These are phyloP conservation scores for Podila minutissima DNA, from an alignment of 192 early-diverging fungal species.

Conservation along the genomic window DNA sequence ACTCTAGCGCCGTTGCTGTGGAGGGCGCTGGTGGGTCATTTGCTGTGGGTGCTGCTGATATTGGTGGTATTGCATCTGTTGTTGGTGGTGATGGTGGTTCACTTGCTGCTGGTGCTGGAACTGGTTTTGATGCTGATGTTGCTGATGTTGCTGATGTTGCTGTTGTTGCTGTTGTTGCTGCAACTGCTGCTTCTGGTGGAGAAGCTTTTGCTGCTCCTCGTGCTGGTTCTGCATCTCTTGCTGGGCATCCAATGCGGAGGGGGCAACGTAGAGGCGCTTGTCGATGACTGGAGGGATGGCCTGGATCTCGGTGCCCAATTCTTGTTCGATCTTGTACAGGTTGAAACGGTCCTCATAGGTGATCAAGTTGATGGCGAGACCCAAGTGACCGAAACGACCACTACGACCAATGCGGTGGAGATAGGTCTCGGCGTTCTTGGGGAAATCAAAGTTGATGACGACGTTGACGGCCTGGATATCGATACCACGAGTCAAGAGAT, in stretches of 20 bases:
- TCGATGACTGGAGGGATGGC: conserved; percentile 99
- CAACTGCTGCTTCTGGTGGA: conserved; percentile 46
- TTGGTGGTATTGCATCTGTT: too few species aligned
- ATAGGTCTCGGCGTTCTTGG: conserved; percentile 99
- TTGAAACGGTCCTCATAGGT: conserved; percentile 98
- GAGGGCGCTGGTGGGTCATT: neutral
- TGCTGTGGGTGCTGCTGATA: conserved; percentile 18
- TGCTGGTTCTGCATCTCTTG: conserved; percentile 55
- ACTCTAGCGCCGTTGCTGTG: conserved; percentile 1
- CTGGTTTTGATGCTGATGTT: conserved; percentile 21
- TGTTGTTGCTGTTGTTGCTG: conserved; percentile 46
- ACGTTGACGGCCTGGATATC: conserved; percentile 99
- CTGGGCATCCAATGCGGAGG: conserved; percentile 74
- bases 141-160: conserved; percentile 38
- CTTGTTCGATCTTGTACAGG: conserved; percentile 98
- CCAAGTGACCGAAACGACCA: conserved; percentile 95
- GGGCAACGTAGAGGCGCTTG: conserved; percentile 88
- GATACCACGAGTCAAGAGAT: conserved; percentile 97
- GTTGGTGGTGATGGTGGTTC: neutral
- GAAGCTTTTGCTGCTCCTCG: conserved; percentile 56
- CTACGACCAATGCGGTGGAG: conserved; percentile 98
- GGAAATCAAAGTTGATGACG: conserved; percentile 99
- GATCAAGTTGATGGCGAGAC: conserved; percentile 97
- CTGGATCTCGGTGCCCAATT: conserved; percentile 98
- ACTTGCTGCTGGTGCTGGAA: conserved; percentile 7